Percentiles rank a stretch among this genome's conserved stretches.
phyloP scores from a whole-genome alignment of 179 eudicot species.

The Carnegiea gigantea region DNA sequence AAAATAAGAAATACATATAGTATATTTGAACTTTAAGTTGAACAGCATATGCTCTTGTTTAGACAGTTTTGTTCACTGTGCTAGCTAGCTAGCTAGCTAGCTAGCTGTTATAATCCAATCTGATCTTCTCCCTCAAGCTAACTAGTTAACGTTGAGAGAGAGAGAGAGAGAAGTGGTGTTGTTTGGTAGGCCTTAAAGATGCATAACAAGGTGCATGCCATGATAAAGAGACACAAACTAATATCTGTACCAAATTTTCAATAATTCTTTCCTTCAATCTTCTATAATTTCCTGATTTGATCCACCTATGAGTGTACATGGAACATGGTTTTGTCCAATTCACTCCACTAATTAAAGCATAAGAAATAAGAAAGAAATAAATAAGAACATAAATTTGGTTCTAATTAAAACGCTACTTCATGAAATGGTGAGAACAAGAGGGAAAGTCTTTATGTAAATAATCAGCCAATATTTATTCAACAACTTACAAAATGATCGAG shows the following conservation, averaged over 20 bases:
- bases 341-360: neutral
- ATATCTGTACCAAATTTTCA: conserved; percentile 35
- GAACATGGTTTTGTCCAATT: neutral
- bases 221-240: conserved; percentile 35
- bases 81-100: neutral
- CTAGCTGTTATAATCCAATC: neutral
- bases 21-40: conserved; percentile 23
- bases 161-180: neutral
- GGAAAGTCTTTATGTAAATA: neutral
- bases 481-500: neutral
- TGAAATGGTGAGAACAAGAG: neutral
- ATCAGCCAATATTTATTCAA: neutral
- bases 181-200: conserved; percentile 24
- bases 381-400: neutral
- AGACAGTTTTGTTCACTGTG: conserved; percentile 22
- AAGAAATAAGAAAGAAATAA: neutral
- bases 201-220: conserved; percentile 22
- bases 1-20: neutral
- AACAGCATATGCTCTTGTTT: conserved; percentile 30
- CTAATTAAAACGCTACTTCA: neutral
- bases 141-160: neutral
- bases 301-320: neutral
- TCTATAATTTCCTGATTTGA: neutral
- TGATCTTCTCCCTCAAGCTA: conserved; percentile 20
- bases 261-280: conserved; percentile 23